These are phyloP conservation scores for Calonectria montana DNA, from an alignment of 2,329 filamentous ascomycete species.

Conservation along the genomic window DNA sequence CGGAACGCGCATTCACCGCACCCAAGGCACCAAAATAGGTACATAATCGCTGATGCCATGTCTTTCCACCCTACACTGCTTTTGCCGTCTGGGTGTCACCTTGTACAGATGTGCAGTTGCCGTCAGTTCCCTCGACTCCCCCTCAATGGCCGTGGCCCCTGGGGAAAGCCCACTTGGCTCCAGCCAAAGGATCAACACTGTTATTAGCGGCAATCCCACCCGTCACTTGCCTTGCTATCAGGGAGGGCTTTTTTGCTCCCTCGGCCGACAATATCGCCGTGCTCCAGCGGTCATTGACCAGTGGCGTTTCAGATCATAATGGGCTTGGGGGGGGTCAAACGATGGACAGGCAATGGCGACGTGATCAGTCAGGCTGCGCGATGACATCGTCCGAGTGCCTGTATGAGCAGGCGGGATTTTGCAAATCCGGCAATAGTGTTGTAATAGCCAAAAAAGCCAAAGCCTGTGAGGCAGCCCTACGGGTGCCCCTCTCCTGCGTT, in stretches of 20 bases:
- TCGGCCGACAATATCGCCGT: slow-evolving; percentile 30
- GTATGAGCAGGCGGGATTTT: neutral
- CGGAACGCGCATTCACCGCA: slow-evolving; percentile 5
- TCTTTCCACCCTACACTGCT: neutral
- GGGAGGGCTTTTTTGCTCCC: neutral
- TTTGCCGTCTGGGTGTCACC: neutral
- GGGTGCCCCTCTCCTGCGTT: neutral
- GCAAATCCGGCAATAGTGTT: neutral
- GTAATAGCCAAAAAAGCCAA: neutral
- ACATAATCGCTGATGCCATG: neutral
- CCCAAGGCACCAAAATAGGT: neutral
- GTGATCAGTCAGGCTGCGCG: neutral
- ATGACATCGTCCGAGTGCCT: slow-evolving; percentile 4
- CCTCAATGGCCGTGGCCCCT: neutral
- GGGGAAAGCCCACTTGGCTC: neutral
- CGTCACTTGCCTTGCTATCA: neutral
- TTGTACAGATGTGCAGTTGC: neutral
- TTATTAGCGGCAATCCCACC: neutral
- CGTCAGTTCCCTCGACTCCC: neutral
- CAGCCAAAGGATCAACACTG: neutral
- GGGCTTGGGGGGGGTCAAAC: neutral
- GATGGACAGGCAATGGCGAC: neutral
- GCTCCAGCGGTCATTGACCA: neutral
- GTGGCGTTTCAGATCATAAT: slow-evolving; percentile 21
- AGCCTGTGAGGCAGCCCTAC: slow-evolving; percentile 7